These are phyloP conservation scores for Paramecium sonneborni DNA, from an alignment of 73 alveolate genomes.

Conservation along the genomic window DNA sequence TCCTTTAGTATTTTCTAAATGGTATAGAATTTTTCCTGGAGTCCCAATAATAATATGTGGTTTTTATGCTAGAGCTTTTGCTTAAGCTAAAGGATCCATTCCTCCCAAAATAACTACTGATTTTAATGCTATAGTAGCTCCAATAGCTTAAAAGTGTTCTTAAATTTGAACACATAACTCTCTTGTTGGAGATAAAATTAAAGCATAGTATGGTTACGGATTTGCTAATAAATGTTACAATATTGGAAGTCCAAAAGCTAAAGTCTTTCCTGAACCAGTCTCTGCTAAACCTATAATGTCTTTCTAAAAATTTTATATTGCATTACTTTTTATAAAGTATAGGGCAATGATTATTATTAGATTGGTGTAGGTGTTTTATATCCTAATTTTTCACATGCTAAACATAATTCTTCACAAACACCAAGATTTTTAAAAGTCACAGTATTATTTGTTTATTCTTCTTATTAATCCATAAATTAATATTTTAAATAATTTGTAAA, in stretches of 20 bases:
- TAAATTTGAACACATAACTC: constrained; percentile 95
- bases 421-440: constrained; percentile 82
- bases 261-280: constrained; percentile 98
- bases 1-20: constrained; percentile 96
- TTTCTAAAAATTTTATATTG: constrained; percentile 37
- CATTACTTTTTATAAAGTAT: constrained; percentile 75
- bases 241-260: constrained; percentile 93
- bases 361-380: constrained; percentile 90
- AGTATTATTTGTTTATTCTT: neutral
- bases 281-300: constrained; percentile 97
- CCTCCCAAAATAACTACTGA: constrained; percentile 97
- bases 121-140: constrained; percentile 89
- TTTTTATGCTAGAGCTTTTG: constrained; percentile 96
- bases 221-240: constrained; percentile 81
- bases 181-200: constrained; percentile 96
- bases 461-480: constrained; percentile 45
- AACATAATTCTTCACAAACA: constrained; percentile 92
- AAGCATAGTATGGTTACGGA: constrained; percentile 89
- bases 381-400: constrained; percentile 80
- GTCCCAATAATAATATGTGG: constrained; percentile 99
- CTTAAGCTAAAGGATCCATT: constrained; percentile 95
- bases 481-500: neutral
- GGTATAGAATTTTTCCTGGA: constrained; percentile 99
- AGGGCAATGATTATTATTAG: constrained; percentile 88
- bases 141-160: constrained; percentile 91